These are phyloP conservation scores for Pythium chondricola DNA, from an alignment of 352 stramenopile species.

Conservation along the genomic window DNA sequence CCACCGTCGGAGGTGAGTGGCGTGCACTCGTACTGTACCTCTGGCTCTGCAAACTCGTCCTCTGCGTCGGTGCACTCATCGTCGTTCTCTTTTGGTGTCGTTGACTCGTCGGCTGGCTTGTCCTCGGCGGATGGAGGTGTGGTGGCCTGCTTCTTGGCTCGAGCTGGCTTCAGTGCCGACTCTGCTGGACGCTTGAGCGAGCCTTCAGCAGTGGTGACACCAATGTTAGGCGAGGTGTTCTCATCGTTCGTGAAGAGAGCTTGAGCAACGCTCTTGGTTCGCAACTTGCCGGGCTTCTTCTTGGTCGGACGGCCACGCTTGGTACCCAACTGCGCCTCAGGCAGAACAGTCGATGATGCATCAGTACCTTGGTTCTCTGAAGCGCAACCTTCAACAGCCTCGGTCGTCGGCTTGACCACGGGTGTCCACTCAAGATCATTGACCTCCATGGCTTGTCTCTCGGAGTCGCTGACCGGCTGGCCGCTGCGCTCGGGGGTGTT, in stretches of 20 bases:
- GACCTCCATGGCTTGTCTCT: slow-evolving; percentile 2
- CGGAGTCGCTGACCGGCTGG: slow-evolving; percentile 3
- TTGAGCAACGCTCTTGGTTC: slow-evolving; percentile 9
- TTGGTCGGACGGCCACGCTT: slow-evolving; percentile 10
- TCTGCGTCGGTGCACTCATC: slow-evolving; percentile 18
- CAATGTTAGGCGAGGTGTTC: background rate
- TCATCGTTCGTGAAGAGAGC: slow-evolving; percentile 16
- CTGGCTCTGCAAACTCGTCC: background rate
- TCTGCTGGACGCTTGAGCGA: slow-evolving; percentile 1
- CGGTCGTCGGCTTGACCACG: background rate
- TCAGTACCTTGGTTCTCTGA: slow-evolving; percentile 2
- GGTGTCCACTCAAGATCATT: slow-evolving; percentile 60
- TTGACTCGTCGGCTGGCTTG: background rate
- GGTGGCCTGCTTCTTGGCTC: slow-evolving; percentile 2
- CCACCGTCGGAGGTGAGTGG: slow-evolving; percentile 11
- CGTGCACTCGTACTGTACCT: slow-evolving; percentile 1
- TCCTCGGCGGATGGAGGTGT: no score
- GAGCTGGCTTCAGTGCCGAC: background rate
- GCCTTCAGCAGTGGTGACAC: background rate
- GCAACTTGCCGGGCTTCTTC: slow-evolving; percentile 6
- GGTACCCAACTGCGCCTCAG: background rate
- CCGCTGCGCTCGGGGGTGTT: slow-evolving; percentile 45
- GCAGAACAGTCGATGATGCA: background rate
- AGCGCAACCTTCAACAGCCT: background rate
- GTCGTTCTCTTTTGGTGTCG: background rate